Evolutionary conservation across 257 asterid species (phyloP), one percentile per base, ranked within the genome.

Genomic region (Ilex asprella): DNA sequence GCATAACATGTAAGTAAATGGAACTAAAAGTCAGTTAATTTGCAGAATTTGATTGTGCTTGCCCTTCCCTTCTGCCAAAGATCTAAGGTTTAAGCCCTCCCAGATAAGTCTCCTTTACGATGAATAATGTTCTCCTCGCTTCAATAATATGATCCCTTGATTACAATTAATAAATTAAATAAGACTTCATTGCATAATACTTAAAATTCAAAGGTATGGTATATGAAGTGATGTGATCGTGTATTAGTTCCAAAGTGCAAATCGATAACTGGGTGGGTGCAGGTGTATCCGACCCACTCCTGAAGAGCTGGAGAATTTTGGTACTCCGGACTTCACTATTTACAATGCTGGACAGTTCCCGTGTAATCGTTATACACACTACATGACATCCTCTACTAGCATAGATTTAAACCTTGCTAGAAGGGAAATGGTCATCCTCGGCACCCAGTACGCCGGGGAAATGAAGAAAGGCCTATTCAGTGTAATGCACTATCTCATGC

Each of bases 381-480:
- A 90, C 59, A 90, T 90, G 97, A 90, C 97, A 30, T 90, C 98
- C 53, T 91, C 96, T 6, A 91, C 98, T 60, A 91, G 98, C 86
- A 79, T 91, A 79, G 96, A 91, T 78, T 30, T 91, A 67, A 91
- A 91, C 68, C 89, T 91, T 64, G 88, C 75, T 62, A 82, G 96
- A 76, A 78, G 76, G 71, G 98, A 91, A 73, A 91, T 91, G 96
- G 96, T 91, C 61, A 91, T 91, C 72, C 88, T 91, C n/a, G 98
- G 98, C 53, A 91, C 96, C 53, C 98, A 84, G 64, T 91, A 91
- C 73, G 98, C 98, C 10, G 97, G 97, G 70, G 97, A 87, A 74
- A 90, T 90, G 97, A 90, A 90, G 84, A 90, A 90, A 71, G 98
- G 98, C 7, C 84, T 91, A 43, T 91, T 91, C 81, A 75, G 98